Evolutionary conservation across 371 early-diverging fungal species (phyloP).

Genomic region (Dichotomocladium elegans): DNA sequence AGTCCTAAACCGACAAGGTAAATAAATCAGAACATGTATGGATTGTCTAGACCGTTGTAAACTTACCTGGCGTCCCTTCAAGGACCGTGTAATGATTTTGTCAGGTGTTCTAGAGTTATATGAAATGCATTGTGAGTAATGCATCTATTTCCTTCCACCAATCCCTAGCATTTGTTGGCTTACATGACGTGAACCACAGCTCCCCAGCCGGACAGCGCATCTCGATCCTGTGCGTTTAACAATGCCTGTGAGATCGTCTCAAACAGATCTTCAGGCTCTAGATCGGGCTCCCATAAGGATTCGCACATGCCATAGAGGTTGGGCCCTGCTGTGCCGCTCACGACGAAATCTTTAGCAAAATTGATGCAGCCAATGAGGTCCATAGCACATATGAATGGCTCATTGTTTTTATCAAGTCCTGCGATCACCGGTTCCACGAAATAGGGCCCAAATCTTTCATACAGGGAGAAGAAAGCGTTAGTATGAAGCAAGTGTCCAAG

Average conservation of each 20-base stretch:
- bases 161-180: slow-evolving; percentile 6
- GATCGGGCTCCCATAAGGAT: slow-evolving; percentile 95
- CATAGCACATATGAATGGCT: slow-evolving; percentile 95
- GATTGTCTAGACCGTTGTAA: neutral
- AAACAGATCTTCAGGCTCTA: slow-evolving; percentile 98
- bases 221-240: slow-evolving; percentile 97
- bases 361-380: slow-evolving; percentile 98
- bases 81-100: slow-evolving; percentile 78
- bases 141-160: neutral
- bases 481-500: no score
- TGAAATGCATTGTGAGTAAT: neutral
- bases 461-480: no score
- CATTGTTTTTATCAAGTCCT: slow-evolving; percentile 88
- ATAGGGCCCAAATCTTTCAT: slow-evolving; percentile 91
- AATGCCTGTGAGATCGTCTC: slow-evolving; percentile 96
- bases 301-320: slow-evolving; percentile 99
- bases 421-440: slow-evolving; percentile 95
- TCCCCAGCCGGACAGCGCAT: slow-evolving; percentile 99
- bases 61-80: slow-evolving; percentile 84
- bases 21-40: neutral
- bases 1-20: neutral
- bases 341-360: slow-evolving; percentile 95
- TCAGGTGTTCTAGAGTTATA: slow-evolving; percentile 73
- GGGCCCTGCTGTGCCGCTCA: slow-evolving; percentile 89
- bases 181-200: slow-evolving; percentile 94